Percentiles rank a stretch among this genome's conserved stretches.
These are phyloP conservation scores for Neophaeococcomyces mojaviensis DNA, from an alignment of 2,329 filamentous ascomycete genomes.

Conservation along the genomic window DNA sequence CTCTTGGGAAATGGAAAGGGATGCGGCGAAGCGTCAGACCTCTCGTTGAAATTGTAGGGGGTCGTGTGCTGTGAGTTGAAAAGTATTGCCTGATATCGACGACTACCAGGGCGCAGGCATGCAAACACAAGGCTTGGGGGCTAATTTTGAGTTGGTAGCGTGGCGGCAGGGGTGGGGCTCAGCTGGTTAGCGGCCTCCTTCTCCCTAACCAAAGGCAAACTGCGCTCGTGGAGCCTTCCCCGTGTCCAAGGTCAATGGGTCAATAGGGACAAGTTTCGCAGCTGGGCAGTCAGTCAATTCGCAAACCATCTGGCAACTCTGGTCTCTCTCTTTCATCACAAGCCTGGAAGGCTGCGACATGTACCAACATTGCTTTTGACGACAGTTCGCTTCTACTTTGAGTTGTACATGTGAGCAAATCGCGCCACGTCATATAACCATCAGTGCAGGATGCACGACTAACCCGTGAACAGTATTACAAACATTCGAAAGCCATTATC, in stretches of 20 bases:
- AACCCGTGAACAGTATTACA: slow-evolving; percentile 9
- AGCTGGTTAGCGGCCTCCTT: no score
- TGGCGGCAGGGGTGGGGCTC: no score
- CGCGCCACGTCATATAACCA: background rate
- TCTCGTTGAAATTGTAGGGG: no score
- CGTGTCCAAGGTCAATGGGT: no score
- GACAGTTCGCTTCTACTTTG: slow-evolving; percentile 2
- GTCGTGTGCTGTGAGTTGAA: no score
- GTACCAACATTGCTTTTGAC: slow-evolving; percentile 12
- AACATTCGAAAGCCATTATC: slow-evolving; percentile 1
- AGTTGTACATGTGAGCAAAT: slow-evolving; percentile 11
- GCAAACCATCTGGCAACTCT: background rate
- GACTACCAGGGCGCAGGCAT: background rate
- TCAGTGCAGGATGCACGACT: background rate
- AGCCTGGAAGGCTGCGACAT: slow-evolving; percentile 7
- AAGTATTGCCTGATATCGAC: no score
- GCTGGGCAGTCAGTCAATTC: background rate
- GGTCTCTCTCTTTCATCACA: background rate
- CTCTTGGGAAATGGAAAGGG: no score
- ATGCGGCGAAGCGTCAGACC: no score
- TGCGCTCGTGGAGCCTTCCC: no score
- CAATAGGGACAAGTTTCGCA: no score
- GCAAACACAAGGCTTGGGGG: background rate
- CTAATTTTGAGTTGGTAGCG: background rate
- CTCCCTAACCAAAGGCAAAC: no score